Percentiles rank a stretch among this genome's conserved stretches.
These are phyloP conservation scores for Dioszegia aurantiaca DNA, from an alignment of 768 basidiomycete genomes.

Conservation along the genomic window DNA sequence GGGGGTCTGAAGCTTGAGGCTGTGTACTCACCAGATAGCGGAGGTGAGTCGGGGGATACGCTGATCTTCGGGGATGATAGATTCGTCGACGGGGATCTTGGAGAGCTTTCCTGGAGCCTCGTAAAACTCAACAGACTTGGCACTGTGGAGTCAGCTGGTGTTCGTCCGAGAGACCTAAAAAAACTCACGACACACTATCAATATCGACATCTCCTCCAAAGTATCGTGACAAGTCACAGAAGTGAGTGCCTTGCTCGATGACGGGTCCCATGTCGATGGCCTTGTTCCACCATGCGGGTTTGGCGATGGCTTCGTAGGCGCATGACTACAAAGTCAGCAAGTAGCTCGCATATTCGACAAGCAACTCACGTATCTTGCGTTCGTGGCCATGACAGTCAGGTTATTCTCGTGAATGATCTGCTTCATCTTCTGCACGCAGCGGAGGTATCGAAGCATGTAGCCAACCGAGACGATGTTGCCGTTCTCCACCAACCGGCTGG, in stretches of 20 bases:
- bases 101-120: conserved; percentile 81
- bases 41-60: conserved; percentile 90
- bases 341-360: background rate
- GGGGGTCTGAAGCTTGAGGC: background rate
- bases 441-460: conserved; percentile 89
- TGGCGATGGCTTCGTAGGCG: conserved; percentile 53
- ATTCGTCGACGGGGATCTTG: conserved; percentile 80
- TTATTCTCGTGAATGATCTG: conserved; percentile 90
- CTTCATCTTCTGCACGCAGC: conserved; percentile 95
- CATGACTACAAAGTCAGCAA: conserved; percentile 58
- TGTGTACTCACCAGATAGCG: conserved; percentile 68
- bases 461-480: conserved; percentile 84
- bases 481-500: conserved; percentile 66
- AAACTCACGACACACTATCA: conserved; percentile 56
- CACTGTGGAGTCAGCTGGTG: conserved; percentile 30
- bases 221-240: conserved; percentile 93
- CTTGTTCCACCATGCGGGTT: conserved; percentile 54
- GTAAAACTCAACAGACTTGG: conserved; percentile 88
- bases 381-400: conserved; percentile 90
- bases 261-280: conserved; percentile 53
- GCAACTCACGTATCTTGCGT: conserved; percentile 76
- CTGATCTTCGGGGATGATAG: conserved; percentile 75
- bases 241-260: conserved; percentile 70
- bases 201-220: conserved; percentile 96
- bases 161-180: background rate